Percentiles rank a stretch among this genome's conserved stretches.
Evolutionary conservation across 768 basidiomycete genomes (phyloP).

Genomic region (Gymnopilus junonius): DNA sequence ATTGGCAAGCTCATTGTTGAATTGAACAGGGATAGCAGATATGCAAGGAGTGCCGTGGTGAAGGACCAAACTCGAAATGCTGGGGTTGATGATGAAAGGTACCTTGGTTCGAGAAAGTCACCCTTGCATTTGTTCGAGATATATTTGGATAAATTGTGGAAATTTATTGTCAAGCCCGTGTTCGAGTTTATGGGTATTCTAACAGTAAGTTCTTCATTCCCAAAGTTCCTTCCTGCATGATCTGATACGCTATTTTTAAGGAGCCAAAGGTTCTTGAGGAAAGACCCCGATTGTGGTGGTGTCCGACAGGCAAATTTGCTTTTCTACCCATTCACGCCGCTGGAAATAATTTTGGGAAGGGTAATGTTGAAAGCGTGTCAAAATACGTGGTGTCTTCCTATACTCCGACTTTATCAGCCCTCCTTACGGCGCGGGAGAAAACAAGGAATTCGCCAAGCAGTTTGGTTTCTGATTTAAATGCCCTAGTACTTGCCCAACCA

Average conservation of each 20-base stretch:
- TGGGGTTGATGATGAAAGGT: not conserved
- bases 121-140: not conserved
- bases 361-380: not conserved
- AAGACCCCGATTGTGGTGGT: constrained; percentile 19
- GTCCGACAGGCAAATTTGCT: constrained; percentile 16
- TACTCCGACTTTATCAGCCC: constrained; percentile 12
- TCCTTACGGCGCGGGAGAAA: constrained; percentile 1
- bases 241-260: not conserved
- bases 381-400: constrained; percentile 19
- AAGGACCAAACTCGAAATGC: not conserved
- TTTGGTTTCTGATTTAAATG: not conserved
- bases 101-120: not conserved
- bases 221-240: not conserved
- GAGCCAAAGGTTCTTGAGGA: not conserved
- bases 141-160: constrained; percentile 3
- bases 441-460: not conserved
- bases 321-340: constrained; percentile 19
- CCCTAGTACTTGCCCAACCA: constrained; percentile 14
- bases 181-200: constrained; percentile 5
- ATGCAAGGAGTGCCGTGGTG: not conserved
- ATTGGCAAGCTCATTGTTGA: constrained; percentile 5
- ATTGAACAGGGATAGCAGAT: constrained; percentile 8
- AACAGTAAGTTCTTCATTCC: not conserved
- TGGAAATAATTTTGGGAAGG: constrained; percentile 10
- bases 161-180: constrained; percentile 6